Evolutionary conservation across 192 early-diverging fungal genomes (phyloP), one percentile per base, ranked within the genome.

Genomic region (Coemansia sp.): DNA sequence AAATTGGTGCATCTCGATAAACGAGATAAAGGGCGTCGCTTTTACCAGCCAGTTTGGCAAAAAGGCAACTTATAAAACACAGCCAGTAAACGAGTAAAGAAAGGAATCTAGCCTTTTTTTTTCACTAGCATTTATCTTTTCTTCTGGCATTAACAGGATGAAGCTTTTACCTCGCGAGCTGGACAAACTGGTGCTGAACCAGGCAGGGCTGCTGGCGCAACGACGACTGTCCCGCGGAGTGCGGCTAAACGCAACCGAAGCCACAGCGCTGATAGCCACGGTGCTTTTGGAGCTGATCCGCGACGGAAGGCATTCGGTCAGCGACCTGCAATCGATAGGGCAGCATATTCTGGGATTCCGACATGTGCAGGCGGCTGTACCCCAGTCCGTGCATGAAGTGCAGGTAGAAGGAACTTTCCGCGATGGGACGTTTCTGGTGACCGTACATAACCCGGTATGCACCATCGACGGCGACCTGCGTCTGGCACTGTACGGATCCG

Each of bases 341-440:
- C 88, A 91, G 42, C 82, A 82, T 39, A 86, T 98, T 43, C 85
- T 98, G 1, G 96, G 96, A 2, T 85, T 80, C 40, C 83, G 89
- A 11, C 90, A 94, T 30, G 93, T 98, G 30, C 61, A 88, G 57
- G 71, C 84, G 0, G 82, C 84, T 8, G 91, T 92, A 10, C 72
- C 82, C 0, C 71, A 83, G 43, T 85, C 81, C 0, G 60, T 98
- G 21, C 71, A 83, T 45, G 88, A 93, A 50, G 92, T 97, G 28
- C 91, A 93, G 58, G 81, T 96, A 2, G 93, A 95, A 62, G 91
- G 93, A 10, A 90, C 89, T n/a, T 94, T 96, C 56, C 87, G 80
- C 6, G 92, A 95, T 56, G 96, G 96, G 11, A 93, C 92, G 0
- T 96, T 95, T 65, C 81, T 98, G 3, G 90, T 96, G 6, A 96